Conservation (phyloP, 768 basidiomycete genomes). For the Rickenella mellea region DNA sequence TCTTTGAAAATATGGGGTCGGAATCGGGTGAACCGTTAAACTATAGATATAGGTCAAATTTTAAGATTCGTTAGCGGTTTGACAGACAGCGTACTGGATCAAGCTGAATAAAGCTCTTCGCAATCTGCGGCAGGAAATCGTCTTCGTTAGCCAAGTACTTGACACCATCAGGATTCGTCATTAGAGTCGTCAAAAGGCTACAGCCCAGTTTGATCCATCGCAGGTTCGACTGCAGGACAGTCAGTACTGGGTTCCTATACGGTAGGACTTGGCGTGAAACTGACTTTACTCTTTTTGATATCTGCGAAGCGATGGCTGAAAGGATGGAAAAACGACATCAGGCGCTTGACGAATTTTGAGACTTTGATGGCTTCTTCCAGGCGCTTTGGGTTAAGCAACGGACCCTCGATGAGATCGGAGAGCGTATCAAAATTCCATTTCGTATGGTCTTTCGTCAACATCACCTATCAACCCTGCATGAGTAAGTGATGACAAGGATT, state of each 20-base stretch:
- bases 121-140: slow-evolving; percentile 73
- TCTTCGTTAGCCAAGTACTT: slow-evolving; percentile 78
- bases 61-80: neutral
- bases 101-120: slow-evolving; percentile 81
- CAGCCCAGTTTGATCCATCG: slow-evolving; percentile 86
- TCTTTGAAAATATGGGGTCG: slow-evolving; percentile 79
- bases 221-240: slow-evolving; percentile 46
- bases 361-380: slow-evolving; percentile 93
- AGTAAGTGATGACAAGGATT: neutral
- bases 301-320: slow-evolving; percentile 83
- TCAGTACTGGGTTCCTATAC: neutral
- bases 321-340: slow-evolving; percentile 93
- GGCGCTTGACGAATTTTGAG: slow-evolving; percentile 76
- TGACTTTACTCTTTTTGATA: slow-evolving; percentile 58
- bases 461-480: slow-evolving; percentile 42
- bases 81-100: slow-evolving; percentile 48
- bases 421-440: slow-evolving; percentile 92
- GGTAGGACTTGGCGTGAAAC: neutral
- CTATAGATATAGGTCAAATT: slow-evolving; percentile 24
- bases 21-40: slow-evolving; percentile 64
- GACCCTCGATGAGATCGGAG: slow-evolving; percentile 85
- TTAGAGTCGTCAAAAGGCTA: slow-evolving; percentile 69
- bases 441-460: slow-evolving; percentile 76
- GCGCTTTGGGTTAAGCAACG: slow-evolving; percentile 81
- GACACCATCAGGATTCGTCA: slow-evolving; percentile 75